Percentiles rank a stretch among this genome's conserved stretches.
These are phyloP conservation scores for Agrocybe praecox DNA, from an alignment of 768 basidiomycete genomes.

Conservation along the genomic window DNA sequence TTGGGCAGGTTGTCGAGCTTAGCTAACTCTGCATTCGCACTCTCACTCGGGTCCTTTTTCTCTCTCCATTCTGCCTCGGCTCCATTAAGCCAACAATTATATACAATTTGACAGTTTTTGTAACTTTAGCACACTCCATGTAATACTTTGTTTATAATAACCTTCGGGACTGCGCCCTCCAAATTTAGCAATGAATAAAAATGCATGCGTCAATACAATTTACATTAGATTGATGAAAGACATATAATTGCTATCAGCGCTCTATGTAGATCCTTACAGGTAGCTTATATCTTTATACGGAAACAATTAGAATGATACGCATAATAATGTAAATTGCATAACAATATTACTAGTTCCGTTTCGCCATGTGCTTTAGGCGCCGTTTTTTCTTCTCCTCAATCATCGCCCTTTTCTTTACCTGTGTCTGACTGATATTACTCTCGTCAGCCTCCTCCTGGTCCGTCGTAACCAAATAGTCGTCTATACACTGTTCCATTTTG, in stretches of 20 bases:
- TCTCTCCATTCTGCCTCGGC: background rate
- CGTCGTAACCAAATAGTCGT: conserved; percentile 45
- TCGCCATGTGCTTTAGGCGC: conserved; percentile 33
- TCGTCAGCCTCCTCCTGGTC: conserved; percentile 56
- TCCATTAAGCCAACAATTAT: background rate
- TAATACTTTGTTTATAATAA: background rate
- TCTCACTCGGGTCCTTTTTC: background rate
- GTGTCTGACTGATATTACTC: conserved; percentile 65
- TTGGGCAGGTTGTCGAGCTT: too few relatives aligned
- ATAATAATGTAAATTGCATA: background rate
- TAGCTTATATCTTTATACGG: background rate
- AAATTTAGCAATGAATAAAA: too few relatives aligned
- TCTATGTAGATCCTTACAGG: background rate
- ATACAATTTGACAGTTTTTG: background rate
- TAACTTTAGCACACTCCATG: conserved; percentile 12
- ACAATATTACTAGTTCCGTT: conserved; percentile 9
- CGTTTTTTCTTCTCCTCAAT: conserved; percentile 43
- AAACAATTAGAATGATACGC: background rate
- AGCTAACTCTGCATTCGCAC: too few relatives aligned
- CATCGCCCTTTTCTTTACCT: conserved; percentile 60
- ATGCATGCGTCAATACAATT: too few relatives aligned
- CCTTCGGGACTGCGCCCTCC: background rate
- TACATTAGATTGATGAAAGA: too few relatives aligned
- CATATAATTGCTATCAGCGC: too few relatives aligned
- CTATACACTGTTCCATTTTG: conserved; percentile 75